Evolutionary conservation across 495 filamentous ascomycete genomes (phyloP).

Genomic region (Neurospora sp.): DNA sequence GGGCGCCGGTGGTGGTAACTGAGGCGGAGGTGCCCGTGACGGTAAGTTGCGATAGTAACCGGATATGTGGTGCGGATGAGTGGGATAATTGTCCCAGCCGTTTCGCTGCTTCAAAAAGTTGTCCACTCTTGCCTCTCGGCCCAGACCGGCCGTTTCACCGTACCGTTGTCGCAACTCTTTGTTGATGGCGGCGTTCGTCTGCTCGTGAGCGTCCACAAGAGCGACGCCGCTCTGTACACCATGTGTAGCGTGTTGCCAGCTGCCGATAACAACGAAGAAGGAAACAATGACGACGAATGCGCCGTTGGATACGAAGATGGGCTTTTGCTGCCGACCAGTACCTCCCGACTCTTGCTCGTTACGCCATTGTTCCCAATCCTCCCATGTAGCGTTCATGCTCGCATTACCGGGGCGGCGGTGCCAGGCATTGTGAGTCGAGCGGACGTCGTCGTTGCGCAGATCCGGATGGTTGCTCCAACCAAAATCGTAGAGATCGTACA

Average conservation of each 20-base stretch:
- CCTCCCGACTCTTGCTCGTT: slow-evolving; percentile 29
- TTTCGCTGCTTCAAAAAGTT: slow-evolving; percentile 65
- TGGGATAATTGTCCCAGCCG: slow-evolving; percentile 16
- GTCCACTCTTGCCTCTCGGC: slow-evolving; percentile 55
- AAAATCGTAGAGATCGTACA: slow-evolving; percentile 71
- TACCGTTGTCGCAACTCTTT: slow-evolving; percentile 50
- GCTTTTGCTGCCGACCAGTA: slow-evolving; percentile 39
- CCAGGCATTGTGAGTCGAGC: slow-evolving; percentile 37
- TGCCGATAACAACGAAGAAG: slow-evolving; percentile 53
- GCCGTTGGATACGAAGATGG: slow-evolving; percentile 62
- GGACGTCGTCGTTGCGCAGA: slow-evolving; percentile 26
- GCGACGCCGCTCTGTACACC: slow-evolving; percentile 46
- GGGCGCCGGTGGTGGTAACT: background rate
- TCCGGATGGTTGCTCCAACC: slow-evolving; percentile 57
- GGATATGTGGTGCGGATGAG: background rate
- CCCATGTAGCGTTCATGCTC: slow-evolving; percentile 86
- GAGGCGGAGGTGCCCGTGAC: background rate
- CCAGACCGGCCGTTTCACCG: slow-evolving; percentile 36
- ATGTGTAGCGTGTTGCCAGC: slow-evolving; percentile 56
- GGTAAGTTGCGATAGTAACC: background rate
- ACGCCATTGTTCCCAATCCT: slow-evolving; percentile 94
- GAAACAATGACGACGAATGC: slow-evolving; percentile 63
- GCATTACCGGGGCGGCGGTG: slow-evolving; percentile 43
- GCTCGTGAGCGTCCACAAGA: slow-evolving; percentile 51
- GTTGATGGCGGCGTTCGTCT: slow-evolving; percentile 51